A percentile compares a stretch with the other conserved stretches of the same genome.
These are phyloP conservation scores for Mycena pura DNA, from an alignment of 768 basidiomycete species.

Conservation along the genomic window DNA sequence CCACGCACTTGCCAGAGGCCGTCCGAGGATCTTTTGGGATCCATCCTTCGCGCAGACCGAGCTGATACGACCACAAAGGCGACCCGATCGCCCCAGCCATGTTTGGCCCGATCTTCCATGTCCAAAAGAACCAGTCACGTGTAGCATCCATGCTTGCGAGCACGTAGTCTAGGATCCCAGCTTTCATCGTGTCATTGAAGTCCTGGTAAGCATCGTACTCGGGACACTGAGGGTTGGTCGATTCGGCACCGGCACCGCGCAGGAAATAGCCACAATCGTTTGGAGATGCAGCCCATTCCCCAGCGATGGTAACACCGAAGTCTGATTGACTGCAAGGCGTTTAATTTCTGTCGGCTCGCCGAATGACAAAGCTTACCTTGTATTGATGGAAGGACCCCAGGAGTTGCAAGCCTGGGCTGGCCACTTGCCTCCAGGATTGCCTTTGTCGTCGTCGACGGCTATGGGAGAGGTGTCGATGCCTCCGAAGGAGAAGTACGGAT, in stretches of 20 bases:
- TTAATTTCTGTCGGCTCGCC: constrained; percentile 9
- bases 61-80: constrained; percentile 59
- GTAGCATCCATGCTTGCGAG: constrained; percentile 53
- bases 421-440: constrained; percentile 49
- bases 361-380: constrained; percentile 51
- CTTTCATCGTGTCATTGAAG: constrained; percentile 51
- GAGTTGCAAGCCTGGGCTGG: constrained; percentile 56
- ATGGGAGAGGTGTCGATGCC: constrained; percentile 38
- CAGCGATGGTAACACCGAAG: constrained; percentile 77
- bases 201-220: constrained; percentile 59
- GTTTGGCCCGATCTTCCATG: constrained; percentile 61
- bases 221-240: constrained; percentile 39
- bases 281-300: constrained; percentile 76
- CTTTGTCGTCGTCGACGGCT: constrained; percentile 3
- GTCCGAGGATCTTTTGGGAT: constrained; percentile 75
- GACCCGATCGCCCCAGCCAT: constrained; percentile 46
- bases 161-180: constrained; percentile 59
- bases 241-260: constrained; percentile 25
- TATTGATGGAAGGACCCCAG: constrained; percentile 66
- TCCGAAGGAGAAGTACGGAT: constrained; percentile 72
- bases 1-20: constrained; percentile 68
- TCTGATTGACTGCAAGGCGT: constrained; percentile 37
- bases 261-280: constrained; percentile 63
- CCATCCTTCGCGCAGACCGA: constrained; percentile 74
- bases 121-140: constrained; percentile 58